Conservation (phyloP, 2,329 filamentous ascomycete species). For the Coleophoma cylindrospora region DNA sequence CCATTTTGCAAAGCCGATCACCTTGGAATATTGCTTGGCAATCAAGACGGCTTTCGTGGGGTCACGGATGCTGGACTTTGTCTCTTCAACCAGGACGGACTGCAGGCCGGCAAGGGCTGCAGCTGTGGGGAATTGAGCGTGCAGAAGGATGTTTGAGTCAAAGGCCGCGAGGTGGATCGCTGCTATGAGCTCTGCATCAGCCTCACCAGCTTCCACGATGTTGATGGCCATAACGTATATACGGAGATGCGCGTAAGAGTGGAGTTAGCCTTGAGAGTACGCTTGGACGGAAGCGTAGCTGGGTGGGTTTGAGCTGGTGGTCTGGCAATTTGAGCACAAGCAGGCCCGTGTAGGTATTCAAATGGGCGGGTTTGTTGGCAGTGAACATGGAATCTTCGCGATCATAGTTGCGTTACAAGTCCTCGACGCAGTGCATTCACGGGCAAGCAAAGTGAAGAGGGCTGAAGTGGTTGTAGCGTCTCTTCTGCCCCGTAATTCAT, state of each 20-base stretch:
- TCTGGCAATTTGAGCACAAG: no score
- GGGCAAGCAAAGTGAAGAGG: no score
- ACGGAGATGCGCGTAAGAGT: not conserved
- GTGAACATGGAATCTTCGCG: no score
- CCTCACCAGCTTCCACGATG: slow-evolving; percentile 10
- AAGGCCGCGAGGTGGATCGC: slow-evolving; percentile 24
- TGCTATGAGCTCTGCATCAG: slow-evolving; percentile 18
- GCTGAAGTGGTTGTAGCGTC: no score
- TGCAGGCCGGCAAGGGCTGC: slow-evolving; percentile 11
- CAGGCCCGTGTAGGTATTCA: no score
- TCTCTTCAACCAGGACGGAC: slow-evolving; percentile 13
- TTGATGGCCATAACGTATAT: slow-evolving; percentile 12
- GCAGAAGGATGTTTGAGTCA: slow-evolving; percentile 16
- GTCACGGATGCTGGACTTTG: slow-evolving; percentile 6
- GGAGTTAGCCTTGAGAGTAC: not conserved
- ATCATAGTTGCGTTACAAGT: no score
- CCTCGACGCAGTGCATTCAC: no score
- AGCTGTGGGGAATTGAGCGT: slow-evolving; percentile 20
- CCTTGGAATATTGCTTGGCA: slow-evolving; percentile 9
- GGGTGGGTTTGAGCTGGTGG: not conserved
- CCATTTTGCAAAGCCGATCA: slow-evolving; percentile 24
- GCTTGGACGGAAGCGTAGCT: not conserved
- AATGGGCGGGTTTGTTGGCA: no score
- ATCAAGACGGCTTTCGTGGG: slow-evolving; percentile 14
- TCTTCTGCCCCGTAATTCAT: no score